phyloP scores from a whole-genome alignment of 176 grass and related monocot genomes.

The Triticum turgidum region DNA sequence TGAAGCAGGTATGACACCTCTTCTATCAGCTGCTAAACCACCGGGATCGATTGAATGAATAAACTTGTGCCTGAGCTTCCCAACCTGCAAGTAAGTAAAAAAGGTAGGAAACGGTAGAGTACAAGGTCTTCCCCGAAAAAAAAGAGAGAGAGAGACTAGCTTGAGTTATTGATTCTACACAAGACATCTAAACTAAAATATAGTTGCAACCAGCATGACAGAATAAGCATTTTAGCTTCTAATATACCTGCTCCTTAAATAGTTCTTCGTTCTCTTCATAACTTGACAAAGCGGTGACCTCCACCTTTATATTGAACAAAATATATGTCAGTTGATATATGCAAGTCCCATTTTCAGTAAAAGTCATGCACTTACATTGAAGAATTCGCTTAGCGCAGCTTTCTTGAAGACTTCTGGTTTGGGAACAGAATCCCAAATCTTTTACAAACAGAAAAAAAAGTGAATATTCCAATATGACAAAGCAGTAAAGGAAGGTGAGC shows the following conservation, averaged over 20 bases:
- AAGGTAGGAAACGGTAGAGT: neutral
- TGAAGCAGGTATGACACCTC: slow-evolving; percentile 86
- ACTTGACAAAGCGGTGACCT: slow-evolving; percentile 80
- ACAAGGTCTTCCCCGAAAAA: neutral
- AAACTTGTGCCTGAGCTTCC: slow-evolving; percentile 73
- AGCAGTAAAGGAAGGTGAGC: slow-evolving; percentile 20
- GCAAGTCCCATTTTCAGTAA: slow-evolving; percentile 22
- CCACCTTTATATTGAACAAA: slow-evolving; percentile 68
- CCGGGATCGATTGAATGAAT: slow-evolving; percentile 66
- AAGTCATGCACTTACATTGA: slow-evolving; percentile 66
- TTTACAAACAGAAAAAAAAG: slow-evolving; percentile 16
- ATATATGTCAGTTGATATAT: slow-evolving; percentile 11
- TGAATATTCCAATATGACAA: slow-evolving; percentile 17
- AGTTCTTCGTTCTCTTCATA: slow-evolving; percentile 87
- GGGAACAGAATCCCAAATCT: slow-evolving; percentile 86
- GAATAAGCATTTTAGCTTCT: neutral
- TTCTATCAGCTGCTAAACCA: slow-evolving; percentile 87
- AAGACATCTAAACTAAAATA: neutral
- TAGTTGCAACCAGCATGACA: slow-evolving; percentile 2
- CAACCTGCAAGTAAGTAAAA: slow-evolving; percentile 53
- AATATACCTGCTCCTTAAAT: slow-evolving; percentile 78
- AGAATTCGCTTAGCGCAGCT: slow-evolving; percentile 81
- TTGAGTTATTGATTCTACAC: neutral
- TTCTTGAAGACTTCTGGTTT: slow-evolving; percentile 86
- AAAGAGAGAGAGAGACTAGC: neutral